Evolutionary conservation across 31 red algal species (phyloP), one percentile per base, ranked within the genome.

Genomic region (Endocladia muricata): DNA sequence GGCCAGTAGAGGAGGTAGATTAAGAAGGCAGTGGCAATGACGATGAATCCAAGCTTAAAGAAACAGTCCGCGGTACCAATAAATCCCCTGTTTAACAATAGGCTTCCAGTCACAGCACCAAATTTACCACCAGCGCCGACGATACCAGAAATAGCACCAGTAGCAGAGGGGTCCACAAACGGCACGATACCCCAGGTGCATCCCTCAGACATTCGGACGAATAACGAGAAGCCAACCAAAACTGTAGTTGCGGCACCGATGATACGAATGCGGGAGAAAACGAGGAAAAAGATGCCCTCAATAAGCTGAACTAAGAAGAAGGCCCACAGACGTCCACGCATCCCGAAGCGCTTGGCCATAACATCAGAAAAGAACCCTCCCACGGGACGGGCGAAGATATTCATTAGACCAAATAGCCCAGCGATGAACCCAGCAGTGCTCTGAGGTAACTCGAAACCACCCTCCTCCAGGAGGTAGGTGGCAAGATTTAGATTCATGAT

Each of bases 81-180:
- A 0, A 19, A 26, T 0, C 25, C 34, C 0, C 19, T 32, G 5
- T 83, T 72, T 33, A 88, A 55, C 11, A 96, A 23, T 25, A 96
- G 75, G 2, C 76, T 73, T 39, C 91, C 75, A 9, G 65, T 51
- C 4, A 98, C 96, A 36, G 90, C 91, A 32, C 96, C 96, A 69
- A 84, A 74, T 61, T 98, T 98, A 2, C 96, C 96, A 26, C 96
- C 96, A 23, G 91, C 96, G 31, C 96, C 96, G 19, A 98, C 96
- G 37, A 98, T 92, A 42, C 96, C 96, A 23, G 91, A 81, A n/a
- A 98, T 61, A 35, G 88, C 86, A 48, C 96, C 96, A 55, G 88
- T 92, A 49, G 51, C 80, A 1, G 79, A 41, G 0, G 96, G 96
- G 79, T 94, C 91, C 17, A 98, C 96, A 61, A 94, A 98, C 63